A percentile compares a stretch with the other conserved stretches of the same genome.
Evolutionary conservation across 2,329 filamentous ascomycete genomes (phyloP).

Genomic region (Hirsutella minnesotensis): DNA sequence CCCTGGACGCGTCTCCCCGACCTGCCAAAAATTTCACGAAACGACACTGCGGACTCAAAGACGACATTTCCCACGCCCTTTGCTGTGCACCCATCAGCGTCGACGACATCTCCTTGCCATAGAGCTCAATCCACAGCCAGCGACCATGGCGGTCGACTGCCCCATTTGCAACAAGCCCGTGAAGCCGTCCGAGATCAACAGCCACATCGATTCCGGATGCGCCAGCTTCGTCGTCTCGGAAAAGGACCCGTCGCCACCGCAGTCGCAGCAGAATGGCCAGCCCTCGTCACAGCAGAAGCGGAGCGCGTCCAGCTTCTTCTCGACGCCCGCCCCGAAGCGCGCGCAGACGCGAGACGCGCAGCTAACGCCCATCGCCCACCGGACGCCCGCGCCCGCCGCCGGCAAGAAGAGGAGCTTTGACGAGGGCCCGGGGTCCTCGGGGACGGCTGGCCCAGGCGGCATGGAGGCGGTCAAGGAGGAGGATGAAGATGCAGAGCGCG

Average conservation of each 20-base stretch:
- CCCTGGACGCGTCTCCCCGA: no score
- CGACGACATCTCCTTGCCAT: no score
- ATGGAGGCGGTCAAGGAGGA: slow-evolving; percentile 4
- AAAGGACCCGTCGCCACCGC: slow-evolving; percentile 20
- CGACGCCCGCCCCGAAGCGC: slow-evolving; percentile 47
- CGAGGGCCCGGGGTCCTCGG: slow-evolving; percentile 31
- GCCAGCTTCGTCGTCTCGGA: slow-evolving; percentile 49
- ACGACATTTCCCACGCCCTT: background rate
- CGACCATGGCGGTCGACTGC: slow-evolving; percentile 49
- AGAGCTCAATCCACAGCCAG: background rate
- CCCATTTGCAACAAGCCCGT: slow-evolving; percentile 71
- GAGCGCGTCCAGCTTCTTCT: slow-evolving; percentile 47
- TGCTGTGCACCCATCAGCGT: background rate
- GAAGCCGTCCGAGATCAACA: slow-evolving; percentile 67
- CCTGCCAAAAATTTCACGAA: no score
- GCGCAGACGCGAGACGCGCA: slow-evolving; percentile 20
- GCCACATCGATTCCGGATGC: slow-evolving; percentile 81
- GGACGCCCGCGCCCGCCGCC: slow-evolving; percentile 17
- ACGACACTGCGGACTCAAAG: no score
- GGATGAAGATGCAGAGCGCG: slow-evolving; percentile 5
- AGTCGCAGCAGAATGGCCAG: slow-evolving; percentile 10
- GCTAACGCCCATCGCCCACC: slow-evolving; percentile 22
- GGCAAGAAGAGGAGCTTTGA: slow-evolving; percentile 41
- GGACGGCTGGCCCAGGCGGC: background rate
- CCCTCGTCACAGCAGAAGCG: slow-evolving; percentile 33